Evolutionary conservation across 768 basidiomycete genomes (phyloP).

Genomic region (Russula lepida): DNA sequence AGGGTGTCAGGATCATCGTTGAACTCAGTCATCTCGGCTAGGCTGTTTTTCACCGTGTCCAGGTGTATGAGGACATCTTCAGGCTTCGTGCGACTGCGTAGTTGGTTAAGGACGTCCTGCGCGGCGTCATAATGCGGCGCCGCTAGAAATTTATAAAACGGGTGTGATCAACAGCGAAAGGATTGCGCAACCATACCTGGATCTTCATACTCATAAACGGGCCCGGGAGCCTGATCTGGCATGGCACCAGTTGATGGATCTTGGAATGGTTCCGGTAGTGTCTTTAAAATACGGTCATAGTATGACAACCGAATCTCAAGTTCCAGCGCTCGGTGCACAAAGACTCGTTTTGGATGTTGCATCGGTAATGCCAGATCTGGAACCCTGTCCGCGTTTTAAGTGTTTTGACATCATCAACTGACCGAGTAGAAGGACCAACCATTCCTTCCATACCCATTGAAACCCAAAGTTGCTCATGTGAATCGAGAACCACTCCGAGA

Average conservation of each 20-base stretch:
- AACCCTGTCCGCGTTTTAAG: conserved; percentile 46
- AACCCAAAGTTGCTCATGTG: conserved; percentile 99
- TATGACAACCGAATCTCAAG: conserved; percentile 89
- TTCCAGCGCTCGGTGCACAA: conserved; percentile 81
- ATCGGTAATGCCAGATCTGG: conserved; percentile 67
- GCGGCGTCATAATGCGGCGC: conserved; percentile 77
- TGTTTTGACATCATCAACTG: neutral
- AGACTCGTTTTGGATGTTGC: conserved; percentile 80
- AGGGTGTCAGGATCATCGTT: conserved; percentile 57
- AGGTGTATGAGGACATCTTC: conserved; percentile 74
- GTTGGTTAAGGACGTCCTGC: conserved; percentile 63
- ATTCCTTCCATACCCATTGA: conserved; percentile 99
- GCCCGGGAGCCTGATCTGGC: conserved; percentile 62
- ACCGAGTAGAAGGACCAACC: conserved; percentile 42
- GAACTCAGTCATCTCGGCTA: conserved; percentile 53
- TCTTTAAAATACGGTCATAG: conserved; percentile 85
- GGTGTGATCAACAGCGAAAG: neutral
- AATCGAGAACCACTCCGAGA: conserved; percentile 91
- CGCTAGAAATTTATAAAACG: conserved; percentile 33
- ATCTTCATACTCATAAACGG: conserved; percentile 78
- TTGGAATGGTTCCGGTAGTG: conserved; percentile 78
- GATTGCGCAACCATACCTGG: conserved; percentile 40
- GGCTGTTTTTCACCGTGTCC: conserved; percentile 54
- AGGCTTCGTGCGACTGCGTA: conserved; percentile 72
- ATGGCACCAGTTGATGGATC: conserved; percentile 53